A percentile compares a stretch with the other conserved stretches of the same genome.
phyloP scores from a whole-genome alignment of 2,329 filamentous ascomycete species.

The Fusarium zealandicum region DNA sequence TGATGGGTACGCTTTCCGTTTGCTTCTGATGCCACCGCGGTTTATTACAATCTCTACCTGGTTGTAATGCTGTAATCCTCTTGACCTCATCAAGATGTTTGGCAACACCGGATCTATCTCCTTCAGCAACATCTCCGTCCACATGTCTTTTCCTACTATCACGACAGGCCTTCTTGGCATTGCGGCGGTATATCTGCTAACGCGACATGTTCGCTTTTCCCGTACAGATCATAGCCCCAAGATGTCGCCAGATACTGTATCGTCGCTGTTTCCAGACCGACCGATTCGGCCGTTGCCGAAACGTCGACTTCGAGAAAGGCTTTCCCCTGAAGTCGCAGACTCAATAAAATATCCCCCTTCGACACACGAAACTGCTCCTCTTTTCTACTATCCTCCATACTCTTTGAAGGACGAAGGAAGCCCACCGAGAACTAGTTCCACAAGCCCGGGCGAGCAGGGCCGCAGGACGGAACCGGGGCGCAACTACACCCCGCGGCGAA shows the following conservation, averaged over 20 bases:
- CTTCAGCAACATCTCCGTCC: conserved; percentile 8
- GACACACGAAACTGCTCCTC: conserved; percentile 72
- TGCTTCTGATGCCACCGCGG: conserved; percentile 2
- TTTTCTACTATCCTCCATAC: conserved; percentile 71
- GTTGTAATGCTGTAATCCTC: conserved; percentile 5
- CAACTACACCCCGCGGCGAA: conserved; percentile 40
- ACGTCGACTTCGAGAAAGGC: conserved; percentile 83
- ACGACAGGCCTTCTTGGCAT: conserved; percentile 21
- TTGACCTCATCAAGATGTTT: conserved; percentile 6
- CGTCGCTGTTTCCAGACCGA: conserved; percentile 84
- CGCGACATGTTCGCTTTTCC: conserved; percentile 25
- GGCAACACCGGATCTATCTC: conserved; percentile 1
- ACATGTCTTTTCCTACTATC: conserved; percentile 23
- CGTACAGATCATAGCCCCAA: conserved; percentile 55
- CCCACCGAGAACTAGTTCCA: conserved; percentile 27
- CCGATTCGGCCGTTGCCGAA: conserved; percentile 93
- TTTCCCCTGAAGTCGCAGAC: conserved; percentile 84
- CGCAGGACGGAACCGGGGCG: conserved; percentile 36
- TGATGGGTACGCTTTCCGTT: conserved; percentile 52
- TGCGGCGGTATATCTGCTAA: conserved; percentile 42
- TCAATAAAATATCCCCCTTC: conserved; percentile 83
- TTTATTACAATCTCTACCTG: conserved; percentile 10
- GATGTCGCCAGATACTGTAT: conserved; percentile 78
- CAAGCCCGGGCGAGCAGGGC: conserved; percentile 34
- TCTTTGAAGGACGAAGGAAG: conserved; percentile 57